phyloP scores from a whole-genome alignment of 129 eudicot genomes.

The Erigeron canadensis region DNA sequence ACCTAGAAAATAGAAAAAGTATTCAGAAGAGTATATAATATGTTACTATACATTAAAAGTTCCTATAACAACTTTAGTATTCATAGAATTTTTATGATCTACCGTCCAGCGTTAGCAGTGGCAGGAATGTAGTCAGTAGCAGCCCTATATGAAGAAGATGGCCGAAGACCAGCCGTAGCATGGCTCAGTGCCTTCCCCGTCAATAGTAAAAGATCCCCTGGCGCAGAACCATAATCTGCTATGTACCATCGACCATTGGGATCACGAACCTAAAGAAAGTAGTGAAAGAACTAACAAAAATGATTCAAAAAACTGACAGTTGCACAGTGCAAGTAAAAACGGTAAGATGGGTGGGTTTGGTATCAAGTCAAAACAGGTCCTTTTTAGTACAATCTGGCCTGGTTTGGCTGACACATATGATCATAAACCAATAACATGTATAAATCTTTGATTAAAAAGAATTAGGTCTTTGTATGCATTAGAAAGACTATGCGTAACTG shows the following conservation, averaged over 20 bases:
- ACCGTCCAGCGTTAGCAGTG: constrained; percentile 68
- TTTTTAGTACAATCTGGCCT: too few relatives aligned
- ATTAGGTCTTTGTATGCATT: too few relatives aligned
- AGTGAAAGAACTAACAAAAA: constrained; percentile 30
- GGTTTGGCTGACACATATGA: too few relatives aligned
- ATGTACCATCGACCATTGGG: constrained; percentile 97
- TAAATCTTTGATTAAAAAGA: too few relatives aligned
- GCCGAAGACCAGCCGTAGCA: constrained; percentile 89
- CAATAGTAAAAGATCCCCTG: constrained; percentile 76
- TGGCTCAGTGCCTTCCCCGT: constrained; percentile 96
- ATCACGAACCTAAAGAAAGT: constrained; percentile 77
- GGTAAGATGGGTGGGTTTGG: background rate
- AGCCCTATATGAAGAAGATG: constrained; percentile 73
- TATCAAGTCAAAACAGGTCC: too few relatives aligned
- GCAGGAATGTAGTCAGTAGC: constrained; percentile 49
- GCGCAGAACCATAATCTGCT: constrained; percentile 68
- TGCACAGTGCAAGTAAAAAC: constrained; percentile 10
- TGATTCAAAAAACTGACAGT: constrained; percentile 17
- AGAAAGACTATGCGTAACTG: too few relatives aligned
- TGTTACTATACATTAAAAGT: background rate
- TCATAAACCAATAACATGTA: too few relatives aligned
- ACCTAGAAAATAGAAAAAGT: constrained; percentile 39
- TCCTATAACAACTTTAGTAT: too few relatives aligned
- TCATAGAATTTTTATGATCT: constrained; percentile 19
- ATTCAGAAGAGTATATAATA: constrained; percentile 10